These are phyloP conservation scores for Podochytrium sp. DNA, from an alignment of 192 early-diverging fungal species.

Conservation along the genomic window DNA sequence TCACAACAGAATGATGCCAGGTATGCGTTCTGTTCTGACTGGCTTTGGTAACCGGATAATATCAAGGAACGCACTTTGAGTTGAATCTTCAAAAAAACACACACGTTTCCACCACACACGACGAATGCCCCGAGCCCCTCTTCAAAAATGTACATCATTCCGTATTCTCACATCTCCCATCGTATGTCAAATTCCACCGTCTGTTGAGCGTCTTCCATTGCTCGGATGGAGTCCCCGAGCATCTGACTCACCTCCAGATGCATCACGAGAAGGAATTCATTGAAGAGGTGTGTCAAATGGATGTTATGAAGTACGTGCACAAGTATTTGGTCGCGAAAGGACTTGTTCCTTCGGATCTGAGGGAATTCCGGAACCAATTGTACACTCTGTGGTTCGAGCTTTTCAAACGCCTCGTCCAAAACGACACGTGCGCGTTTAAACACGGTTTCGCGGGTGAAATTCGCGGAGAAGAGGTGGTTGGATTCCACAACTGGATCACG, in stretches of 20 bases:
- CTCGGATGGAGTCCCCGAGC: slow-evolving; percentile 29
- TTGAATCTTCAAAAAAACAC: slow-evolving; percentile 37
- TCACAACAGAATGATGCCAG: too few species aligned
- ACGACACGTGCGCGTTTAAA: slow-evolving; percentile 45
- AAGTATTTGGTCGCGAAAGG: slow-evolving; percentile 16
- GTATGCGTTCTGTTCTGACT: too few species aligned
- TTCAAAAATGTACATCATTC: slow-evolving; percentile 29
- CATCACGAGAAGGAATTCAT: slow-evolving; percentile 34
- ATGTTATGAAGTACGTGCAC: slow-evolving; percentile 32
- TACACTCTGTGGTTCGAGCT: slow-evolving; percentile 42
- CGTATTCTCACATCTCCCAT: slow-evolving; percentile 18
- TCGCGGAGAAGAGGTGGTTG: slow-evolving; percentile 27
- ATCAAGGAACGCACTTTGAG: slow-evolving; percentile 33
- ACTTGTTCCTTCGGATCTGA: neutral
- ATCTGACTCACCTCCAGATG: neutral
- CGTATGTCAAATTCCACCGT: slow-evolving; percentile 22
- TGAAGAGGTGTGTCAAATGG: slow-evolving; percentile 21
- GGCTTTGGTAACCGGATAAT: too few species aligned
- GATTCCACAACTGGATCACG: slow-evolving; percentile 50
- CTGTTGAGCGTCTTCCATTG: slow-evolving; percentile 34
- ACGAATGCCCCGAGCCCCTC: slow-evolving; percentile 33
- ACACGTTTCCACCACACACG: slow-evolving; percentile 20
- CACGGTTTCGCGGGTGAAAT: slow-evolving; percentile 44
- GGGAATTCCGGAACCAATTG: slow-evolving; percentile 6
- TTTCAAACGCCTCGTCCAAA: slow-evolving; percentile 31